A percentile compares a stretch with the other conserved stretches of the same genome.
phyloP scores from a whole-genome alignment of 179 eudicot genomes.

The Camellia oleifera region DNA sequence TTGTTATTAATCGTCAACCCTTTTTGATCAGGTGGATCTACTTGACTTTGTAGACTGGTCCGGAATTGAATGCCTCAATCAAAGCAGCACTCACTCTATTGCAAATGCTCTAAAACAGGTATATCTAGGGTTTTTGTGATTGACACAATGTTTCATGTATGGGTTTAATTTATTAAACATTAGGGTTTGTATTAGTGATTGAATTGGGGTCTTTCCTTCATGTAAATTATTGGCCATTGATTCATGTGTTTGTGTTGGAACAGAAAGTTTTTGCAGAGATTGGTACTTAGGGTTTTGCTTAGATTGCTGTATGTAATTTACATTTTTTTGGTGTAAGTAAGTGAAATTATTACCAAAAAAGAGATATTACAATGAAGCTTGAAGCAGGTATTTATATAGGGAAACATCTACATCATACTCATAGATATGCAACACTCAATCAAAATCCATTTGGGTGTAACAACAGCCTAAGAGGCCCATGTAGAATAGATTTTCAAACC shows the following conservation, averaged over 20 bases:
- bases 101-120: slow-evolving; percentile 93
- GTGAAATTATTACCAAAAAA: no score
- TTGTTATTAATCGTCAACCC: background rate
- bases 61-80: slow-evolving; percentile 91
- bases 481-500: no score
- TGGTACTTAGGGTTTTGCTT: background rate
- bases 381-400: no score
- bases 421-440: no score
- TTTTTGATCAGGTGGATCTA: slow-evolving; percentile 66
- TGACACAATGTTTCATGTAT: background rate
- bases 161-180: background rate
- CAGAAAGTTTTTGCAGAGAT: background rate
- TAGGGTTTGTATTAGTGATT: background rate
- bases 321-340: no score
- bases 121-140: slow-evolving; percentile 7
- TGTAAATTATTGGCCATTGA: background rate
- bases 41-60: slow-evolving; percentile 90
- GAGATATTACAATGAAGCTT: no score
- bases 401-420: no score
- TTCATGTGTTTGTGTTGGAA: background rate
- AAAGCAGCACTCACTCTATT: slow-evolving; percentile 49
- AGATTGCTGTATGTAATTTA: background rate
- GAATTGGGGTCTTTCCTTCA: background rate
- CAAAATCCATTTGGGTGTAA: no score
- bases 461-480: no score